Conservation (phyloP, 352 stramenopile species). For the Thraustochytrium sp. region DNA sequence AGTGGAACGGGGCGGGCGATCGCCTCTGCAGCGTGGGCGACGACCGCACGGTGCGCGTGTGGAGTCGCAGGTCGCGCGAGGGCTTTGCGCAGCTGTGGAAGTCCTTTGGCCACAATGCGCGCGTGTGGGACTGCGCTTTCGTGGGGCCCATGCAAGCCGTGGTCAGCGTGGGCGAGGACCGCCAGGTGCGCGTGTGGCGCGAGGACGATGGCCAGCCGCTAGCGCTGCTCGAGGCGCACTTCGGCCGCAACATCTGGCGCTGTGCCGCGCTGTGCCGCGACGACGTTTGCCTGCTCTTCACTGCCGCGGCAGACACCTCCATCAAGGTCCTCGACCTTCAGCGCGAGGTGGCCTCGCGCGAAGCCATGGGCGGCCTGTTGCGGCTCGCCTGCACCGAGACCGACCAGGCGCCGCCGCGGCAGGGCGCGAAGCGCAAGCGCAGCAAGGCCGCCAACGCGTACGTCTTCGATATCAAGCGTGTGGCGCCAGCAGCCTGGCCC, state of each 20-base stretch:
- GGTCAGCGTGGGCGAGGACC: slow-evolving; percentile 13
- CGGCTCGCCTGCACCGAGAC: neutral
- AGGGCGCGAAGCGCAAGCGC: neutral
- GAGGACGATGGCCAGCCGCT: neutral
- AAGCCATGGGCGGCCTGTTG: neutral
- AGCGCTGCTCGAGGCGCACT: slow-evolving; percentile 5
- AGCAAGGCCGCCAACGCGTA: neutral
- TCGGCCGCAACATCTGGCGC: slow-evolving; percentile 25
- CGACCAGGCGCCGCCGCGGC: neutral
- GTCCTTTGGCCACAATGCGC: slow-evolving; percentile 30
- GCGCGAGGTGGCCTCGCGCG: neutral
- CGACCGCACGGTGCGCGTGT: slow-evolving; percentile 21
- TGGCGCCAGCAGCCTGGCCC: neutral
- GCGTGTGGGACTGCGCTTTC: slow-evolving; percentile 25
- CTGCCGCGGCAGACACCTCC: neutral
- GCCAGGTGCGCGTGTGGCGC: neutral
- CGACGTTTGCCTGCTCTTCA: neutral
- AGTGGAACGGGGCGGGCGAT: neutral
- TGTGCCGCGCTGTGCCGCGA: neutral
- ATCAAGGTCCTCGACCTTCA: slow-evolving; percentile 26
- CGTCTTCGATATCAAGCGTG: neutral
- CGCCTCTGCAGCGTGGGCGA: slow-evolving; percentile 14
- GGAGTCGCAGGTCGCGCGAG: neutral
- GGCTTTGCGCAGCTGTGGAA: slow-evolving; percentile 13
- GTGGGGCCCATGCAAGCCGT: neutral